These are phyloP conservation scores for Mrakiaceae sp. DNA, from an alignment of 1,284 basidiomycete genomes.

Conservation along the genomic window DNA sequence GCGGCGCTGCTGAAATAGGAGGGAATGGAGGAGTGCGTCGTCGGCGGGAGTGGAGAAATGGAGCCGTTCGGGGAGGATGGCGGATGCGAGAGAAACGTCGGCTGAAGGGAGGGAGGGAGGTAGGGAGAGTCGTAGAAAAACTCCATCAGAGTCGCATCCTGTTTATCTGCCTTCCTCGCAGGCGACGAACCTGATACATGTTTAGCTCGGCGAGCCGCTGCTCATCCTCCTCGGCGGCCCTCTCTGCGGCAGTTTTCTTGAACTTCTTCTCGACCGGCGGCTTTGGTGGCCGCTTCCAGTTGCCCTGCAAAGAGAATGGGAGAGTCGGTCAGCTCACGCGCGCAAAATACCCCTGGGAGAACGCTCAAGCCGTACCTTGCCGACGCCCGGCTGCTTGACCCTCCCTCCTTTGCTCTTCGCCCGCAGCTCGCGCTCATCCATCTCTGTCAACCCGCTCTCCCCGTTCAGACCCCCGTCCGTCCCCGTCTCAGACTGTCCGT, in stretches of 20 bases:
- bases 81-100: too few relatives aligned
- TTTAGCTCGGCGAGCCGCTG: too few relatives aligned
- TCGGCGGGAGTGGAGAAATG: not conserved
- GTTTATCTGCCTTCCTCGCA: too few relatives aligned
- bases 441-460: not conserved
- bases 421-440: not conserved
- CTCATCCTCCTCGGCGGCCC: too few relatives aligned
- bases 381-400: not conserved
- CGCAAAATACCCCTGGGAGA: not conserved
- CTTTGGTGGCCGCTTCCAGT: slow-evolving; percentile 5
- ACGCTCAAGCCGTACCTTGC: not conserved
- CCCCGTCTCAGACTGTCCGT: not conserved
- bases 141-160: too few relatives aligned
- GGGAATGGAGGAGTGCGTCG: not conserved
- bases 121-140: too few relatives aligned
- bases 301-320: not conserved
- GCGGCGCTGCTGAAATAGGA: not conserved
- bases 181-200: too few relatives aligned
- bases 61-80: not conserved
- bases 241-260: not conserved
- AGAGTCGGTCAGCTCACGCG: not conserved
- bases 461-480: not conserved
- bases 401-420: not conserved
- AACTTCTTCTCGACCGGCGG: not conserved
- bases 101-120: too few relatives aligned